Conservation (phyloP, 1,284 basidiomycete genomes). For the Heterobasidion parviporum region DNA sequence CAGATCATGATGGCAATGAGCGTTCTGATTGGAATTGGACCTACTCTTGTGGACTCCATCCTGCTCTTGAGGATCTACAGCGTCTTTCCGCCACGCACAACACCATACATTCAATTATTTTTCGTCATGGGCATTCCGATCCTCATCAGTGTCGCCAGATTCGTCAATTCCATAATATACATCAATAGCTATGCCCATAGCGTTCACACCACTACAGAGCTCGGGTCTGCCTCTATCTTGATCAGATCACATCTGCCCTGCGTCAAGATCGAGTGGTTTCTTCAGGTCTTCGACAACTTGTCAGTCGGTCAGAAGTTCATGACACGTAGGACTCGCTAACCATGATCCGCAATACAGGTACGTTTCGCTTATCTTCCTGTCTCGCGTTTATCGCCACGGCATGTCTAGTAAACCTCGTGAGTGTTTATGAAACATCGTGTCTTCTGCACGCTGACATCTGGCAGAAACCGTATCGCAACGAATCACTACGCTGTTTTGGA, state of each 20-base stretch:
- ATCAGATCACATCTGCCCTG: constrained; percentile 5
- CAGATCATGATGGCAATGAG: constrained; percentile 6
- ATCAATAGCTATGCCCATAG: constrained; percentile 4
- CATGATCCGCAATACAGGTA: constrained; percentile 7
- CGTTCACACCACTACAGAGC: not conserved
- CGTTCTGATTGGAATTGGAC: constrained; percentile 8
- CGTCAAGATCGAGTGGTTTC: constrained; percentile 20
- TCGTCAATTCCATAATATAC: constrained; percentile 11
- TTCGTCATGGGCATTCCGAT: constrained; percentile 9
- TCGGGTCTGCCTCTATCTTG: constrained; percentile 4
- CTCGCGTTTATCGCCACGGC: not conserved
- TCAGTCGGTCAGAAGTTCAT: constrained; percentile 4
- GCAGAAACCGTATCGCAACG: constrained; percentile 2
- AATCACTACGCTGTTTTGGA: constrained; percentile 20
- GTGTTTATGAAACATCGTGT: not conserved
- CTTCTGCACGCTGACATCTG: not conserved
- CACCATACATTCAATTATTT: not conserved
- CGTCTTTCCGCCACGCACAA: constrained; percentile 15
- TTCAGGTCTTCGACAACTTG: constrained; percentile 20
- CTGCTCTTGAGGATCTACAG: constrained; percentile 17
- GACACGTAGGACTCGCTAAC: not conserved
- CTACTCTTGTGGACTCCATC: constrained; percentile 15
- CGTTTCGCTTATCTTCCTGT: constrained; percentile 13
- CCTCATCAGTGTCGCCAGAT: constrained; percentile 8
- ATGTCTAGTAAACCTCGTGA: not conserved